A percentile compares a stretch with the other conserved stretches of the same genome.
phyloP scores from a whole-genome alignment of 768 basidiomycete species.

The Agaricus bisporus region DNA sequence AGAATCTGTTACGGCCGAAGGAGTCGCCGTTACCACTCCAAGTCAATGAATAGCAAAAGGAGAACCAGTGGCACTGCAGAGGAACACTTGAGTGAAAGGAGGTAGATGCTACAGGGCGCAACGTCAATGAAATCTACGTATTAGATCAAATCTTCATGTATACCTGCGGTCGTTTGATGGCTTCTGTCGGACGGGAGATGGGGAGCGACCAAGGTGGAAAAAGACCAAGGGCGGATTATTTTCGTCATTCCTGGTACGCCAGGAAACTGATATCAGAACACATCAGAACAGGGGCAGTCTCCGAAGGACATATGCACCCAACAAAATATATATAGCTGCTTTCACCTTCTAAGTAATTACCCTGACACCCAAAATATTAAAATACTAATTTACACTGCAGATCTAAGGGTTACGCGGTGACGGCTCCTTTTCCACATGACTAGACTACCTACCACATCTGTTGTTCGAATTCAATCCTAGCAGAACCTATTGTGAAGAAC shows the following conservation, averaged over 20 bases:
- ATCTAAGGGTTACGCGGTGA: constrained; percentile 4
- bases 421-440: constrained; percentile 1
- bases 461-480: background rate
- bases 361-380: constrained; percentile 7
- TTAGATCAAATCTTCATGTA: background rate
- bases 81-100: background rate
- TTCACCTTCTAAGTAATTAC: background rate
- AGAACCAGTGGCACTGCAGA: background rate
- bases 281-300: constrained; percentile 8
- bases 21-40: constrained; percentile 1
- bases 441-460: background rate
- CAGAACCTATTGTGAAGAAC: background rate
- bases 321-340: background rate
- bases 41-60: background rate
- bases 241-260: background rate
- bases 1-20: background rate
- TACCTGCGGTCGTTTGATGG: no score
- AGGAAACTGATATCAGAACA: constrained; percentile 2
- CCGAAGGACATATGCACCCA: background rate
- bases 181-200: background rate
- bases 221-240: background rate
- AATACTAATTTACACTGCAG: background rate
- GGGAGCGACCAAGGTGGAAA: background rate
- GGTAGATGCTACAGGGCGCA: background rate
- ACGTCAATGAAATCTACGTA: background rate